These are phyloP conservation scores for Cryptococcus hybrid DNA, from an alignment of 1,284 basidiomycete species.

Conservation along the genomic window DNA sequence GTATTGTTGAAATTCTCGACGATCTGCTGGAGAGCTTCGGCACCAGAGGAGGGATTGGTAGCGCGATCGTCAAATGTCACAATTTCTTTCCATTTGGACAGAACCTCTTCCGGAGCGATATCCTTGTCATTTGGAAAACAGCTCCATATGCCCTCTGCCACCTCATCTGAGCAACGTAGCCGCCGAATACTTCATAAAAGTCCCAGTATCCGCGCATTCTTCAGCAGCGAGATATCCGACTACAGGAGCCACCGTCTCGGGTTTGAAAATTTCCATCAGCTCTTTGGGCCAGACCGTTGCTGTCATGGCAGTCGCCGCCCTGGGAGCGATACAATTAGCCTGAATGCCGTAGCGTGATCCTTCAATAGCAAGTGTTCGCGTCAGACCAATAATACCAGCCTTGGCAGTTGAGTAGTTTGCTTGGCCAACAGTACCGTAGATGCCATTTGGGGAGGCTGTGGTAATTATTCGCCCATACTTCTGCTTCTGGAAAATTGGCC, in stretches of 20 bases:
- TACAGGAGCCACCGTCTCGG: conserved; percentile 86
- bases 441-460: conserved; percentile 88
- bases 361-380: conserved; percentile 86
- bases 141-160: conserved; percentile 88
- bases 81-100: conserved; percentile 74
- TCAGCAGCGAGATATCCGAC: conserved; percentile 89
- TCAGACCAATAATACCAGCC: conserved; percentile 87
- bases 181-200: conserved; percentile 87
- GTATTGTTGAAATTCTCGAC: conserved; percentile 78
- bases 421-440: conserved; percentile 95
- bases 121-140: conserved; percentile 72
- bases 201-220: conserved; percentile 70
- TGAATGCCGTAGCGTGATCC: conserved; percentile 88
- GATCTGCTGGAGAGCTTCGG: conserved; percentile 74
- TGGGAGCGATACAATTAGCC: conserved; percentile 84
- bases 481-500: conserved; percentile 96
- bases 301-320: conserved; percentile 90
- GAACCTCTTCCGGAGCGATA: conserved; percentile 73
- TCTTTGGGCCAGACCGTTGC: conserved; percentile 76
- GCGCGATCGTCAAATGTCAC: conserved; percentile 79
- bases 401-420: conserved; percentile 86
- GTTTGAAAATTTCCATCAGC: conserved; percentile 92
- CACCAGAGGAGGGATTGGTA: conserved; percentile 68
- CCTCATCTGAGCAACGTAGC: conserved; percentile 87
- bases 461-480: conserved; percentile 96